Evolutionary conservation across 2,329 filamentous ascomycete species (phyloP).

Genomic region (Nothophoma quercina): DNA sequence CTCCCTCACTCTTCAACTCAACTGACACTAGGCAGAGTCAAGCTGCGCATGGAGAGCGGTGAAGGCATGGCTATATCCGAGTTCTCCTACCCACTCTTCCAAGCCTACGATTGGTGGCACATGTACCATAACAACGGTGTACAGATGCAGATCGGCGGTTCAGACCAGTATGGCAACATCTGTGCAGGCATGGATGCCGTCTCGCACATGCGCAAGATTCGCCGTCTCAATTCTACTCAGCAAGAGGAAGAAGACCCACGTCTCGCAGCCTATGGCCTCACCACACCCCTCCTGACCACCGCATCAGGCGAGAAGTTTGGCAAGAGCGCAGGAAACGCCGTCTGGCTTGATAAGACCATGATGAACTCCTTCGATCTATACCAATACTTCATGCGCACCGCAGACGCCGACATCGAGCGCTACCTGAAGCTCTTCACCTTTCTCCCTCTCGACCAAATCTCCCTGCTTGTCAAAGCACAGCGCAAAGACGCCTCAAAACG

Average conservation of each 20-base stretch:
- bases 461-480: constrained; percentile 72
- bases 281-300: constrained; percentile 87
- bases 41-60: constrained; percentile 80
- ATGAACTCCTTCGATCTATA: constrained; percentile 88
- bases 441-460: constrained; percentile 74
- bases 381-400: constrained; percentile 82
- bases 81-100: constrained; percentile 90
- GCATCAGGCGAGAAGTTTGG: constrained; percentile 89
- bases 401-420: constrained; percentile 81
- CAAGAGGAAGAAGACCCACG: constrained; percentile 45
- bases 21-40: constrained; percentile 64
- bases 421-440: constrained; percentile 93
- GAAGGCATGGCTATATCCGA: constrained; percentile 95
- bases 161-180: constrained; percentile 97
- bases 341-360: constrained; percentile 87
- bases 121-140: constrained; percentile 74
- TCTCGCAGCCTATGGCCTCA: constrained; percentile 77
- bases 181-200: constrained; percentile 86
- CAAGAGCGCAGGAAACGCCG: constrained; percentile 90
- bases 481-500: constrained; percentile 72
- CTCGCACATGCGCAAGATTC: constrained; percentile 69
- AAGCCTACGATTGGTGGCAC: constrained; percentile 97
- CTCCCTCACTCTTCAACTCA: no score
- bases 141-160: constrained; percentile 90
- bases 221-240: constrained; percentile 18